Conservation (phyloP, 306 rosid species). For the Lablab purpureus region DNA sequence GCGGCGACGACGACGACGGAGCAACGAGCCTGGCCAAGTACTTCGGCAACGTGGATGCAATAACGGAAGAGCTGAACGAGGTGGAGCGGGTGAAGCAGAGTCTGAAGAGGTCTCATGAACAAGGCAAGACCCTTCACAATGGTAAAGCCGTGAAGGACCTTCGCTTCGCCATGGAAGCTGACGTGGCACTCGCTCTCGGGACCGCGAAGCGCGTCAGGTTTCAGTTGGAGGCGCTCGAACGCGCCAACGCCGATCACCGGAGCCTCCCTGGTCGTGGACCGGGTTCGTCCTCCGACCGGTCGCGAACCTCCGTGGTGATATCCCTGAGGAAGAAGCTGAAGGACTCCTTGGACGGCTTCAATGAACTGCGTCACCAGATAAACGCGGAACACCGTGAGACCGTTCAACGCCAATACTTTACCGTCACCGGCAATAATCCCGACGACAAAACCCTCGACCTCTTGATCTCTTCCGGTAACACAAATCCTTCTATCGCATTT, state of each 20-base stretch:
- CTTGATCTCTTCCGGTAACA: conserved; percentile 76
- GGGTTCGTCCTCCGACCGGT: conserved; percentile 88
- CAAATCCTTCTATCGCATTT: too few species aligned
- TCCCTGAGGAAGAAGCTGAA: conserved; percentile 85
- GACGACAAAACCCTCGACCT: conserved; percentile 83
- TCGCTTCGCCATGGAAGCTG: conserved; percentile 84
- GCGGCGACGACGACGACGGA: conserved; percentile 44
- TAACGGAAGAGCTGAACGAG: conserved; percentile 79
- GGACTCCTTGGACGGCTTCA: conserved; percentile 84
- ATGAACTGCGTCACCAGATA: conserved; percentile 56
- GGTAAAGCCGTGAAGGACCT: conserved; percentile 76
- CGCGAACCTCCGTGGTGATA: conserved; percentile 74
- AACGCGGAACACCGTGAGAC: conserved; percentile 77
- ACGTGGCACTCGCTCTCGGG: conserved; percentile 72
- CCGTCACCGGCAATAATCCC: conserved; percentile 94
- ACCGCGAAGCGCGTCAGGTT: conserved; percentile 81
- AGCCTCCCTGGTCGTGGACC: conserved; percentile 80
- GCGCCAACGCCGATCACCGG: conserved; percentile 84
- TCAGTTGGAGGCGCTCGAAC: conserved; percentile 78
- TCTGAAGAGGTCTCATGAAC: conserved; percentile 65
- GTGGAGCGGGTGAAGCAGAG: conserved; percentile 57
- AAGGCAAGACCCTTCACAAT: conserved; percentile 85
- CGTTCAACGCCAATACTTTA: conserved; percentile 85
- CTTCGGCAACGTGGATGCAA: conserved; percentile 73
- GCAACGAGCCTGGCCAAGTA: conserved; percentile 58